Base-by-base conservation (phyloP, 768 basidiomycete genomes). In the Collybia sordida region DNA sequence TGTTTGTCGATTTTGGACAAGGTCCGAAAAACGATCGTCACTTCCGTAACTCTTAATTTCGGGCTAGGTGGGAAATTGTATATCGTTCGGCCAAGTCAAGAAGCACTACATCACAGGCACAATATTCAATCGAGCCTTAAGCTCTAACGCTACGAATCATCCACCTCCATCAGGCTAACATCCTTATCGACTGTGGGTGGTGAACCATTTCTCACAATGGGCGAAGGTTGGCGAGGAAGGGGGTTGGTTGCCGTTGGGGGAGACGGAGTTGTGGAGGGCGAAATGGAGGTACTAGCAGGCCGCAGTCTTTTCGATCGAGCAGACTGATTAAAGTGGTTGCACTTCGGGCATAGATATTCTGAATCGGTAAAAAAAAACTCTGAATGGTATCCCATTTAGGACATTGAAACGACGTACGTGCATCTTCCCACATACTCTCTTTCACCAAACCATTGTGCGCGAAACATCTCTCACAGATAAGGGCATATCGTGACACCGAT, bases 281-380 rank as follows among this genome's bases (percentile, higher is more conserved):
- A 59, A 3, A 53, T 50, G 22, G 60, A 58, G 12, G 61, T 59
- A 3, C 49, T 48, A 42, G 58, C 55, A 60, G 3, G n/a, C 15
- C 58, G 28, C 31, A 40, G 50, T 53, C 61, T 66, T 56, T 66
- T 76, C 15, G 72, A 65, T 42, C 72, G 69, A 21, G 63, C 61
- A 9, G 79, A 75, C 1, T 75, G 69, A 59, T 96, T 95, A 66
- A 95, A 90, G 67, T 86, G 82, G 6, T 84, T 84, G 63, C 93
- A 96, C 63, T 90, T 91, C 0, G 85, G 88, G 64, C 93, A 96
- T 21, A 82, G 68, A 58, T 92, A 96, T 71, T 93, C 93, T 95
- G 19, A 15, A 45, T 36, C 15, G 43, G 2, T 9, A 21, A 12
- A 40, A 19, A 9, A 11, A 45, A 47, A 22, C 23, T 12, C 12